phyloP scores from a whole-genome alignment of 2,329 filamentous ascomycete genomes.

The Hawksworthiomyces lignivorus region DNA sequence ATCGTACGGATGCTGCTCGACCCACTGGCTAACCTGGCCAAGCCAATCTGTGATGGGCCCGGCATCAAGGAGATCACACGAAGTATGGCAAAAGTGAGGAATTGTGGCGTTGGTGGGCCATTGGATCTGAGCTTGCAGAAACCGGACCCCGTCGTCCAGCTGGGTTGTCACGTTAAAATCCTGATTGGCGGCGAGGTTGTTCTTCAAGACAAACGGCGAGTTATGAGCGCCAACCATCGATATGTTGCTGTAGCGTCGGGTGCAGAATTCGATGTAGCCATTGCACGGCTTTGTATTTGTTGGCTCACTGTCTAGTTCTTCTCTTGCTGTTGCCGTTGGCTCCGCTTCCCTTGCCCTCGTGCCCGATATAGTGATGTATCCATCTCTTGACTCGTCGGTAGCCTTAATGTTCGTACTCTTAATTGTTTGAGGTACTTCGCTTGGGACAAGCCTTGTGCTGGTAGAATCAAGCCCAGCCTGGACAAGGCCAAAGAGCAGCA shows the following conservation, averaged over 20 bases:
- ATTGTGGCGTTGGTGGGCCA: constrained; percentile 41
- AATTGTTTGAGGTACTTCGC: too few relatives aligned
- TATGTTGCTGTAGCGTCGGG: constrained; percentile 71
- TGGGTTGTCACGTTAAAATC: constrained; percentile 58
- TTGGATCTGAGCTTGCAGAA: constrained; percentile 57
- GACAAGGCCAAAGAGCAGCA: too few relatives aligned
- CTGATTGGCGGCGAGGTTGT: constrained; percentile 73
- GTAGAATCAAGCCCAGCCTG: too few relatives aligned
- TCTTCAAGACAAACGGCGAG: constrained; percentile 63
- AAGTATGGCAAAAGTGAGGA: constrained; percentile 77
- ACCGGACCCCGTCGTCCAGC: constrained; percentile 67
- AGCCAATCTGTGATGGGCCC: constrained; percentile 73
- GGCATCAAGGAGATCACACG: constrained; percentile 72
- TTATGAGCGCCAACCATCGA: constrained; percentile 74
- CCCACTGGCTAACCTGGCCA: constrained; percentile 61
- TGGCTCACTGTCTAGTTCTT: constrained; percentile 25
- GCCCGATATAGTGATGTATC: too few relatives aligned
- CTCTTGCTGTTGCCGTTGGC: too few relatives aligned
- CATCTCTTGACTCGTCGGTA: too few relatives aligned
- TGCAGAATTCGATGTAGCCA: constrained; percentile 68
- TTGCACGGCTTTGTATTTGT: constrained; percentile 74
- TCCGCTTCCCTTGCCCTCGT: too few relatives aligned
- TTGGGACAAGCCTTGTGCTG: too few relatives aligned
- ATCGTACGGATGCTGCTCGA: constrained; percentile 70
- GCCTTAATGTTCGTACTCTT: too few relatives aligned